Conservation (phyloP, 164 flowering plant species). For the Aristolochia contorta region DNA sequence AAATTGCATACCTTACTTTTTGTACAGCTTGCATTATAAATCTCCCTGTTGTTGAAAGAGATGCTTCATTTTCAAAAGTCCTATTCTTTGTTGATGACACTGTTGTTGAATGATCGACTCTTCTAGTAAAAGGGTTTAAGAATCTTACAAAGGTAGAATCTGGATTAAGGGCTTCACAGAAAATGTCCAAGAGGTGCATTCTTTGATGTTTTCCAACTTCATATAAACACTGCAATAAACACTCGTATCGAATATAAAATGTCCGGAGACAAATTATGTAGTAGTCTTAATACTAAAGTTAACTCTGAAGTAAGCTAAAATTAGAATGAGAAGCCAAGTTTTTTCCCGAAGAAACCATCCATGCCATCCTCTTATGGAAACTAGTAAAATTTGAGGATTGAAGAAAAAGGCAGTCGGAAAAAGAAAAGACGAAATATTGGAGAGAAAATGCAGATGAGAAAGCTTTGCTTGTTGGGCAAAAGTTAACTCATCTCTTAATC, state of each 20-base stretch:
- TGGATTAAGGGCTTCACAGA: constrained; percentile 78
- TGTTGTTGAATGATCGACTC: constrained; percentile 7
- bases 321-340: no score
- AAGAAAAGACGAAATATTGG: no score
- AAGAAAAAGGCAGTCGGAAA: no score
- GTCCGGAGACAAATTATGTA: no score
- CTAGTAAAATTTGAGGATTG: no score
- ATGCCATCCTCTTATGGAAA: no score
- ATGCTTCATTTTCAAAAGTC: constrained; percentile 11
- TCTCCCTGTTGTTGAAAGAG: constrained; percentile 21
- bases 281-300: no score
- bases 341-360: no score
- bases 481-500: no score
- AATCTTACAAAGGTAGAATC: constrained; percentile 14
- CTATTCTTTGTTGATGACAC: constrained; percentile 14
- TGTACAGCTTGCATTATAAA: constrained; percentile 33
- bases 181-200: constrained; percentile 49
- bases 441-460: no score
- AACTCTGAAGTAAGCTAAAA: no score
- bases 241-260: constrained; percentile 1
- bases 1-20: constrained; percentile 44
- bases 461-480: no score
- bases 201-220: constrained; percentile 56
- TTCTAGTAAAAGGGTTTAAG: constrained; percentile 13
- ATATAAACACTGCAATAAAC: constrained; percentile 52